phyloP scores from a whole-genome alignment of 2,329 filamentous ascomycete species.

The Ophiocordyceps camponoti-saundersi region DNA sequence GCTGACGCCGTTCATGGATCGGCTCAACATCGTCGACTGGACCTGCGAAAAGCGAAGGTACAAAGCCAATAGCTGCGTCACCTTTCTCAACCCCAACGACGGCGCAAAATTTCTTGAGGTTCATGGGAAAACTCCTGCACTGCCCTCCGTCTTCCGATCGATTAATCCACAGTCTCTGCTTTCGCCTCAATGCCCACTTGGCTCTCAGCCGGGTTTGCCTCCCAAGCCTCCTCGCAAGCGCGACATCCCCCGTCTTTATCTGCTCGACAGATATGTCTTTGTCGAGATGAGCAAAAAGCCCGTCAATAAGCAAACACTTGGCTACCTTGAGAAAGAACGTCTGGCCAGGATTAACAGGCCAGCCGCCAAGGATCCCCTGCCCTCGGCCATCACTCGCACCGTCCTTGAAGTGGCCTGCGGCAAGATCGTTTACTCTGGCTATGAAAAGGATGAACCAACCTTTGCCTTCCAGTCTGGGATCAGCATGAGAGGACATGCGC shows the following conservation, averaged over 20 bases:
- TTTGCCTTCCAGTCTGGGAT: constrained; percentile 24
- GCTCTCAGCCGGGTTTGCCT: neutral
- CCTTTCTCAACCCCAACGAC: constrained; percentile 22
- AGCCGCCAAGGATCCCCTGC: constrained; percentile 3
- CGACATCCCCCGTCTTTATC: constrained; percentile 12
- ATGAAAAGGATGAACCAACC: constrained; percentile 12
- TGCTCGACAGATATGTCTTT: constrained; percentile 13
- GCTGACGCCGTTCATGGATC: constrained; percentile 21
- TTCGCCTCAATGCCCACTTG: neutral
- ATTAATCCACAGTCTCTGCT: neutral
- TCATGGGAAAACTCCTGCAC: constrained; percentile 12
- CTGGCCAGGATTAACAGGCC: constrained; percentile 6
- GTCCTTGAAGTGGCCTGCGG: constrained; percentile 23
- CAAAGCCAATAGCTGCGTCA: constrained; percentile 19
- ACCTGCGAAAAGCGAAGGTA: constrained; percentile 22
- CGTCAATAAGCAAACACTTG: constrained; percentile 8
- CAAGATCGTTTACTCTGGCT: constrained; percentile 23
- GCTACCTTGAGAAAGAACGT: constrained; percentile 12
- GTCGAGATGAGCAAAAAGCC: constrained; percentile 16
- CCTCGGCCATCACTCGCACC: constrained; percentile 5
- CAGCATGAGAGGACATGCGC: constrained; percentile 13
- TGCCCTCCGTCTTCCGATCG: neutral
- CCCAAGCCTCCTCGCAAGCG: neutral
- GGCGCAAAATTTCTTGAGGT: constrained; percentile 22
- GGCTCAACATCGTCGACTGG: constrained; percentile 24